Evolutionary conservation across 768 basidiomycete genomes (phyloP).

Genomic region (Boletus reticuloceps): DNA sequence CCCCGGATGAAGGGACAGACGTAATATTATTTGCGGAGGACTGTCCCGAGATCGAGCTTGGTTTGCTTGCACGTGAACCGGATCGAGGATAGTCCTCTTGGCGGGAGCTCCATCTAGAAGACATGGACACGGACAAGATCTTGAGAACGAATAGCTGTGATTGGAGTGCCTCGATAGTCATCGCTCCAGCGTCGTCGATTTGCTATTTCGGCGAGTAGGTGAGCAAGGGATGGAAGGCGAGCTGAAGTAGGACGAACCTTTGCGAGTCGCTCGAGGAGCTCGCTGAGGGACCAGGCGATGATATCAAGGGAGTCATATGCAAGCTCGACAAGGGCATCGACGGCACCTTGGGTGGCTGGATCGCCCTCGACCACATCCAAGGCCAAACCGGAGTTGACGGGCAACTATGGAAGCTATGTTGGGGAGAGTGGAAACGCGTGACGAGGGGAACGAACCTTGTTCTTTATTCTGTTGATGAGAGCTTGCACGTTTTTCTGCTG

Average conservation of each 20-base stretch:
- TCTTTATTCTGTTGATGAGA: slow-evolving; percentile 75
- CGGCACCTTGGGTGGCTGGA: slow-evolving; percentile 67
- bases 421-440: background rate
- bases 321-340: slow-evolving; percentile 78
- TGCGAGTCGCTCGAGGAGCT: slow-evolving; percentile 72
- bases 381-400: slow-evolving; percentile 76
- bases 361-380: slow-evolving; percentile 76
- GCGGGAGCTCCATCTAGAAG: slow-evolving; percentile 65
- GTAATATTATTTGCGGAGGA: slow-evolving; percentile 32
- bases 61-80: slow-evolving; percentile 42
- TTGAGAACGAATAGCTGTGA: slow-evolving; percentile 86
- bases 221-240: slow-evolving; percentile 3
- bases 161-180: slow-evolving; percentile 72
- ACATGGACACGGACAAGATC: slow-evolving; percentile 73
- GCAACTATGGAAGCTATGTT: slow-evolving; percentile 51
- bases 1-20: slow-evolving; percentile 32
- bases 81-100: slow-evolving; percentile 41
- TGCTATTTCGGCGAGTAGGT: slow-evolving; percentile 39
- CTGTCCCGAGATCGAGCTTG: slow-evolving; percentile 30
- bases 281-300: slow-evolving; percentile 75
- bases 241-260: slow-evolving; percentile 49
- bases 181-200: slow-evolving; percentile 48
- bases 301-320: slow-evolving; percentile 75
- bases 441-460: slow-evolving; percentile 54
- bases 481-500: slow-evolving; percentile 83